Conservation (phyloP, 1,139 yeast species). For the Suhomyces wounanorum region DNA sequence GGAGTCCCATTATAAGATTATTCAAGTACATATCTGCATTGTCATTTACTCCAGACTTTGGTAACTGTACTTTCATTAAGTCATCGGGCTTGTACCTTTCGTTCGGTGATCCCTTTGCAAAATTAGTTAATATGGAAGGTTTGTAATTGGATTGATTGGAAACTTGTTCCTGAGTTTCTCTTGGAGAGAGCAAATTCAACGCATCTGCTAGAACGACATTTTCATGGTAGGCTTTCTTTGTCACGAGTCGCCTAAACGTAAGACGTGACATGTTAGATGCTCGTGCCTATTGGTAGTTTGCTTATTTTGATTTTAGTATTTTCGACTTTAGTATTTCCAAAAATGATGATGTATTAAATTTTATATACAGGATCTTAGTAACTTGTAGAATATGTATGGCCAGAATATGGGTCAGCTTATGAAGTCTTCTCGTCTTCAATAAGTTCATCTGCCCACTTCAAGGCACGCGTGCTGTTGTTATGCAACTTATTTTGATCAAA, state of each 20-base stretch:
- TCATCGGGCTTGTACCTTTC: slow-evolving; percentile 29
- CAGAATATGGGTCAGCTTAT: background rate
- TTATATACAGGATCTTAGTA: background rate
- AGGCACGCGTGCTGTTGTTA: slow-evolving; percentile 12
- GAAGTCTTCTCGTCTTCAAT: slow-evolving; percentile 13
- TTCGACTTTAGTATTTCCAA: background rate
- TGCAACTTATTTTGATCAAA: slow-evolving; percentile 24
- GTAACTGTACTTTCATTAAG: slow-evolving; percentile 14
- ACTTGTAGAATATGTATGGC: background rate
- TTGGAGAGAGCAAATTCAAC: slow-evolving; percentile 38
- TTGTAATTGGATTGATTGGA: slow-evolving; percentile 20
- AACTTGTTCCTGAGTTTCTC: slow-evolving; percentile 9
- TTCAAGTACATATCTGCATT: slow-evolving; percentile 20
- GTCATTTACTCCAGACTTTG: slow-evolving; percentile 11
- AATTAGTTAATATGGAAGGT: slow-evolving; percentile 40
- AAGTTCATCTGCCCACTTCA: slow-evolving; percentile 28
- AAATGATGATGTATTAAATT: background rate
- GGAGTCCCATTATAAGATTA: slow-evolving; percentile 24
- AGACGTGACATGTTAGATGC: slow-evolving; percentile 6
- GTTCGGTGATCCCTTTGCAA: slow-evolving; percentile 34
- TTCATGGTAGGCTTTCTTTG: slow-evolving; percentile 19
- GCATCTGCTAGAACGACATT: slow-evolving; percentile 40
- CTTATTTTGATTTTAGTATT: background rate
- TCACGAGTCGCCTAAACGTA: slow-evolving; percentile 10
- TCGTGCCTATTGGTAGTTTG: background rate